A percentile compares a stretch with the other conserved stretches of the same genome.
Conservation (phyloP, 352 stramenopile species). For the Phytophthora rubi region DNA sequence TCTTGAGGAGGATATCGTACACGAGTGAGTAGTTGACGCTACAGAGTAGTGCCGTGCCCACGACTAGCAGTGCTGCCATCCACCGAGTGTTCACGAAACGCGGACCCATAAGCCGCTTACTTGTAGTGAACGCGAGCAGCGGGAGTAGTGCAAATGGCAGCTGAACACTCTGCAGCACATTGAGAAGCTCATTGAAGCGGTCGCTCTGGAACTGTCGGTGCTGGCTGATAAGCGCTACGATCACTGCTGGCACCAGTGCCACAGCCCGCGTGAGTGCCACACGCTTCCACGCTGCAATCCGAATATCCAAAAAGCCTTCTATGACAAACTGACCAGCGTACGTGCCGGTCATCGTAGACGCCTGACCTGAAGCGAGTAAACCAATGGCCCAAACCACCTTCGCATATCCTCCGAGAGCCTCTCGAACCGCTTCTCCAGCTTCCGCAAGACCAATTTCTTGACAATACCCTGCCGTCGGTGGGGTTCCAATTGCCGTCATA, state of each 20-base stretch:
- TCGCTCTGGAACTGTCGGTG: conserved; percentile 60
- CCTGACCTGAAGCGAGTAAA: conserved; percentile 91
- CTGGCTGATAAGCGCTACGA: conserved; percentile 71
- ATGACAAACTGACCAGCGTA: conserved; percentile 96
- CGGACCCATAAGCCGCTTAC: conserved; percentile 66
- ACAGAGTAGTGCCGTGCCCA: conserved; percentile 57
- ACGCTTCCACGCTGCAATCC: conserved; percentile 81
- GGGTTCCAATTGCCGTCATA: background rate
- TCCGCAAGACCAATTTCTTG: conserved; percentile 80
- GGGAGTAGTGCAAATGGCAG: conserved; percentile 88
- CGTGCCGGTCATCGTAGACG: conserved; percentile 93
- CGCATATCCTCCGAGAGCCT: conserved; percentile 64
- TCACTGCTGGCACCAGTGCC: conserved; percentile 79
- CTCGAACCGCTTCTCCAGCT: conserved; percentile 68
- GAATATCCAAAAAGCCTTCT: conserved; percentile 92
- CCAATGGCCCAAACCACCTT: conserved; percentile 90
- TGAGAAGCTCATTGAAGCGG: conserved; percentile 83
- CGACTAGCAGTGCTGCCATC: conserved; percentile 44
- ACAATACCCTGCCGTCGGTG: conserved; percentile 65
- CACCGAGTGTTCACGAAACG: conserved; percentile 48
- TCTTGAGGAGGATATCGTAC: conserved; percentile 54
- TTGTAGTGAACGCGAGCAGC: conserved; percentile 77
- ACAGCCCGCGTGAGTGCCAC: conserved; percentile 88
- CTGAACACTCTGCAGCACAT: conserved; percentile 89
- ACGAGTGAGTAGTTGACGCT: conserved; percentile 72